phyloP scores from a whole-genome alignment of 2,329 filamentous ascomycete genomes.

The Colletotrichum simmondsii region DNA sequence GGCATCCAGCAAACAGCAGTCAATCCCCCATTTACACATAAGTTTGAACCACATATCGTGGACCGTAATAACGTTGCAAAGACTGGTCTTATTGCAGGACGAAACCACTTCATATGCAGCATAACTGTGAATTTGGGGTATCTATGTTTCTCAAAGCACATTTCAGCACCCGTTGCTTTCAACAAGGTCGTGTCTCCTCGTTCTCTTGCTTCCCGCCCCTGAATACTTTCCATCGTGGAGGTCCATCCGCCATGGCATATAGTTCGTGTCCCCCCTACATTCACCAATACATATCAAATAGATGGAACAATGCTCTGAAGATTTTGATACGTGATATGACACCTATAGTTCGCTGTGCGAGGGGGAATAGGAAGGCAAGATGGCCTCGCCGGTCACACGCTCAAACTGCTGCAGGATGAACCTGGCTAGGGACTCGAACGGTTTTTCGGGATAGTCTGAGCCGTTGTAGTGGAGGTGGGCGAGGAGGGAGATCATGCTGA shows the following conservation, averaged over 20 bases:
- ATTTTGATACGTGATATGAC: not conserved
- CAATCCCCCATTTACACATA: too few species aligned
- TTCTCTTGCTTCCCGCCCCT: not conserved
- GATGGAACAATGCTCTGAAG: too few species aligned
- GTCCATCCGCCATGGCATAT: too few species aligned
- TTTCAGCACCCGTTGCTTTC: not conserved
- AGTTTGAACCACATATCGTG: too few species aligned
- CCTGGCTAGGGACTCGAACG: conserved; percentile 42
- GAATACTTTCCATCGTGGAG: too few species aligned
- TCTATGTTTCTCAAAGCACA: conserved; percentile 24
- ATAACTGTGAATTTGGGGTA: conserved; percentile 13
- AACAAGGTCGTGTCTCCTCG: not conserved
- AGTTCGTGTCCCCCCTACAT: too few species aligned
- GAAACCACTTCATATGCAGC: not conserved
- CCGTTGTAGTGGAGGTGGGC: conserved; percentile 73
- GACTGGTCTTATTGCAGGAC: not conserved
- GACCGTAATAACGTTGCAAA: too few species aligned
- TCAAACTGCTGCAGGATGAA: conserved; percentile 10
- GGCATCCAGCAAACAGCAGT: too few species aligned
- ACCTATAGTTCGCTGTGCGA: conserved; percentile 14
- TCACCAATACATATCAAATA: too few species aligned
- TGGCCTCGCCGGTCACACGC: conserved; percentile 5
- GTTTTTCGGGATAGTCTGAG: conserved; percentile 70
- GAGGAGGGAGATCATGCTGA: conserved; percentile 78
- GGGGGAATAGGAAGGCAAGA: conserved; percentile 2